Conservation (phyloP, 257 asterid species). For the Ballota nigra region DNA sequence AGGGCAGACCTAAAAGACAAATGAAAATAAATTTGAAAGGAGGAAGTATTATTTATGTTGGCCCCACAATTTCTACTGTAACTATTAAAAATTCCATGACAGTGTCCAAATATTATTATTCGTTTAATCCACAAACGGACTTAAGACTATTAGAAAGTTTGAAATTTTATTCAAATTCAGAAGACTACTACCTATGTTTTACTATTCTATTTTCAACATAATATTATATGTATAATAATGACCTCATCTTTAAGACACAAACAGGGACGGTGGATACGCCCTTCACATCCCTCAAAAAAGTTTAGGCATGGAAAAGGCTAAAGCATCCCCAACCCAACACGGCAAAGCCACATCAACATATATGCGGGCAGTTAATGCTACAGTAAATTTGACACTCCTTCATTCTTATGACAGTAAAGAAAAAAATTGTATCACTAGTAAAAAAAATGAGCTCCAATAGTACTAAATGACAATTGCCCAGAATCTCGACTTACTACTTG, state of each 20-base stretch:
- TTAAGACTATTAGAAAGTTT: no score
- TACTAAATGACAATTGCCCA: slow-evolving; percentile 26
- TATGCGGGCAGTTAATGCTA: slow-evolving; percentile 8
- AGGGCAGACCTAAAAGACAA: no score
- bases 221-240: not conserved
- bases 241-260: not conserved
- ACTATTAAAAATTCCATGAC: no score
- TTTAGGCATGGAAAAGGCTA: not conserved
- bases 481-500: slow-evolving; percentile 19
- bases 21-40: no score
- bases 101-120: no score
- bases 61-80: no score
- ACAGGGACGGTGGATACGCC: not conserved
- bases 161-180: no score
- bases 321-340: slow-evolving; percentile 8
- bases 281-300: not conserved
- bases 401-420: not conserved
- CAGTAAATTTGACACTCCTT: slow-evolving; percentile 13
- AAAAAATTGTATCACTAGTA: not conserved
- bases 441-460: not conserved
- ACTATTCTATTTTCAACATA: not conserved
- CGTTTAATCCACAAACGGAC: no score
- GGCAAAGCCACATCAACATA: slow-evolving; percentile 27
- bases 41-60: no score
- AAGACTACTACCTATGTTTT: not conserved